Evolutionary conservation across 805 yeast species (phyloP).

Genomic region (Sungouiella thailandica): DNA sequence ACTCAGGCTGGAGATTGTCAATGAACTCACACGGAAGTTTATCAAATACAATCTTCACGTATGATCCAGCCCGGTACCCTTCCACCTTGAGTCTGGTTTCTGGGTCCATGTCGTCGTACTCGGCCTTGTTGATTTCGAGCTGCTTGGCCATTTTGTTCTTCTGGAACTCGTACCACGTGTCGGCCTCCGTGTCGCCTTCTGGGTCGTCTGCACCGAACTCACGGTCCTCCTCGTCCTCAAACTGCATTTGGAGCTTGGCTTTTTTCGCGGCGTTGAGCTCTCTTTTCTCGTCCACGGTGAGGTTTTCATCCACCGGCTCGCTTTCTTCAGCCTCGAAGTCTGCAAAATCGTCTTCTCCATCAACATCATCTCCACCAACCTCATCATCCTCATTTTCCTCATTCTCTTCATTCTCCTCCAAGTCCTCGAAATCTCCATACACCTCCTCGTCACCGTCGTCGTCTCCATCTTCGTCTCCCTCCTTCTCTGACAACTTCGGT

Average conservation of each 20-base stretch:
- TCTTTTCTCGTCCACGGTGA: conserved; percentile 69
- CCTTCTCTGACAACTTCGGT: conserved; percentile 37
- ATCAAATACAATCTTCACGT: conserved; percentile 84
- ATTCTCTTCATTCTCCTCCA: conserved; percentile 22
- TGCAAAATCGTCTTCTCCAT: conserved; percentile 41
- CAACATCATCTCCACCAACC: conserved; percentile 28
- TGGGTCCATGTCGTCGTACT: conserved; percentile 65
- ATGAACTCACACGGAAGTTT: conserved; percentile 84
- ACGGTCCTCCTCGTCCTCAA: conserved; percentile 72
- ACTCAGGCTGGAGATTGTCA: conserved; percentile 78
- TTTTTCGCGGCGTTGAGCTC: conserved; percentile 82
- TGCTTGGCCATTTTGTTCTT: conserved; percentile 97
- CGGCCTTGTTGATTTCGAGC: conserved; percentile 85
- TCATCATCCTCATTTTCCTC: conserved; percentile 27
- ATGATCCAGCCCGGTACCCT: conserved; percentile 91
- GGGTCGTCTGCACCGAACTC: conserved; percentile 74
- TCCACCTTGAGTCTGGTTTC: conserved; percentile 78
- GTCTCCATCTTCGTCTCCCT: conserved; percentile 15
- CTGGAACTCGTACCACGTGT: conserved; percentile 96
- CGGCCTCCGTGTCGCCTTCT: conserved; percentile 67
- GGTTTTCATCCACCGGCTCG: conserved; percentile 37
- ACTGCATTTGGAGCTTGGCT: conserved; percentile 81
- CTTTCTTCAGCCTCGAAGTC: conserved; percentile 45
- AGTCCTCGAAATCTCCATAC: conserved; percentile 38
- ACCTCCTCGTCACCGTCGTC: conserved; percentile 35